Base-by-base conservation (phyloP, 2,329 filamentous ascomycete species). In the Seiridium cupressi region DNA sequence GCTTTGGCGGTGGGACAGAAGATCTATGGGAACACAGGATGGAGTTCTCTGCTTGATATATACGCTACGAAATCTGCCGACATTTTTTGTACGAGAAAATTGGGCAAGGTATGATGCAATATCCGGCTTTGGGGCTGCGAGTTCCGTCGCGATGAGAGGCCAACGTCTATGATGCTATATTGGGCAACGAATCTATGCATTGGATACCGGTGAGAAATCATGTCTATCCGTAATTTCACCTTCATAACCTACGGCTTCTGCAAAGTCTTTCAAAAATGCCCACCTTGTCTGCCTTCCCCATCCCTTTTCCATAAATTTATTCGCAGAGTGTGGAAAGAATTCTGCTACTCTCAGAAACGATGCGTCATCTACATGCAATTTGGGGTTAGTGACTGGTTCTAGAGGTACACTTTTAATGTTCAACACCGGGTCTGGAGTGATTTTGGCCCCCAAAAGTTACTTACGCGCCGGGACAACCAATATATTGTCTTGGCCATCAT, bases 1-100 rank as follows among this genome's bases (percentile, higher is more conserved):
- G 83, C 80, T 6, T 65, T 87, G 62, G 74, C 76, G 36, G 78
- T 84, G 0, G 84, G 84, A 1, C 84, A 87, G 71, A 74, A 74
- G 6, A 73, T 71, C 3, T 76, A 77, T 58, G 73, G 68, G 1
- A 73, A 79, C 44, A 63, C 65, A 5, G 71, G 72, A 1, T 87
- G 83, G 84, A 78, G 81, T 40, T 77, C 72, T 58, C 63, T 85
- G 62, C 68, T 87, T 51, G 81, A 77, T 0, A 73, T 73, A 8
- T 86, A 82, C 70, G 83, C 83, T 1, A 75, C 79, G 1, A 79
- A 77, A 13, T 77, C 77, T 44, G 84, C 81, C 36, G 82, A 76
- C 2, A 81, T 87, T 65, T 81, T 87, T 7, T 79, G 73, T 1
- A 71, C 75, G 56, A 83, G 71, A 71, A 71, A 87, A 86, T 63